These are phyloP conservation scores for Ophiostoma pallidulum DNA, from an alignment of 2,329 filamentous ascomycete genomes.

Conservation along the genomic window DNA sequence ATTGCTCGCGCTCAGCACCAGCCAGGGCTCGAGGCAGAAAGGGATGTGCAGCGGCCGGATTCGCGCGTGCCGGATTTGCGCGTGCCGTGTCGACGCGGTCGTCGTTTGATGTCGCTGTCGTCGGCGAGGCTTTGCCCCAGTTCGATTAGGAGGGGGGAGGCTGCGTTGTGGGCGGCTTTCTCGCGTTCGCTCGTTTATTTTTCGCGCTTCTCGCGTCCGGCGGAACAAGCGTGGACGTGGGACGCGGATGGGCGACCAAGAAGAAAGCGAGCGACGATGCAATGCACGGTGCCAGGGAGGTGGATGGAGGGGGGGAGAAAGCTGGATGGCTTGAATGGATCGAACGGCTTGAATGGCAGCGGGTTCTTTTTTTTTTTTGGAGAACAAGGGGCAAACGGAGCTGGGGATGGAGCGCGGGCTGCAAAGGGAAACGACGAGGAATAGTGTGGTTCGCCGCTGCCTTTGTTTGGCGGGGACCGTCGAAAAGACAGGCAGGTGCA, in stretches of 20 bases:
- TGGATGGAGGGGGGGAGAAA: neutral
- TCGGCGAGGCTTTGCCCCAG: neutral
- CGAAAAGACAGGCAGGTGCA: neutral
- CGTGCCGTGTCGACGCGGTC: neutral
- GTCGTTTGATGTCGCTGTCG: neutral
- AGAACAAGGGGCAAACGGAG: too few relatives aligned
- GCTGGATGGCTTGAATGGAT: neutral
- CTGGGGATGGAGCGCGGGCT: too few relatives aligned
- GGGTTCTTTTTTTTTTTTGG: too few relatives aligned
- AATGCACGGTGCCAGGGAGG: neutral
- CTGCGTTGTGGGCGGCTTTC: too few relatives aligned
- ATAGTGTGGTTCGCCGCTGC: too few relatives aligned
- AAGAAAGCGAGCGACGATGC: conserved; percentile 1
- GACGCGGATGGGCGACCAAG: conserved; percentile 2
- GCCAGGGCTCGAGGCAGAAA: neutral
- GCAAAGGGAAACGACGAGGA: too few relatives aligned
- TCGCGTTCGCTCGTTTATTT: too few relatives aligned
- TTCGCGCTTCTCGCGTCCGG: conserved; percentile 9
- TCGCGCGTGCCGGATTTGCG: too few relatives aligned
- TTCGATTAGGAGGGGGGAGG: too few relatives aligned
- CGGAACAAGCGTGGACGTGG: too few relatives aligned
- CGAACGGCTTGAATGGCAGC: too few relatives aligned
- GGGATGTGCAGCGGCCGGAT: too few relatives aligned
- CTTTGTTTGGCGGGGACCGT: neutral
- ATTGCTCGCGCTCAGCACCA: neutral